Base-by-base conservation (phyloP, 2,329 filamentous ascomycete genomes). In the Monosporascus sp. region DNA sequence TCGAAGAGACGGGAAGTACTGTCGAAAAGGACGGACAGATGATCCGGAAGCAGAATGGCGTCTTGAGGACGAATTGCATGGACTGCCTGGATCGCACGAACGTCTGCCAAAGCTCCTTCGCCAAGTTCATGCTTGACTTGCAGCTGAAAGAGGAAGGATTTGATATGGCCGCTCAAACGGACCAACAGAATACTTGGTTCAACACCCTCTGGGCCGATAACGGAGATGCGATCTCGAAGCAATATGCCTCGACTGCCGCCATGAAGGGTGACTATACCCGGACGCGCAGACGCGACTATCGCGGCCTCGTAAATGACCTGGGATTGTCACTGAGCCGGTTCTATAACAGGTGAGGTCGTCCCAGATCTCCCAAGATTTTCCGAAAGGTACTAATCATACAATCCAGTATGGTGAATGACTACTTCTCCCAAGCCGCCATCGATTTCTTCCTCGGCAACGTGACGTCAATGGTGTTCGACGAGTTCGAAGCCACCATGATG, bases 161-260 rank as follows among this genome's bases (percentile, higher is more conserved):
- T 55, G 84, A 87, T 52, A 87, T 95, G 71, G 84, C 86, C 60
- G 77, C 87, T 0, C 86, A 94, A 57, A 71, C 79, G 24, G 91
- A 96, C 67, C 87, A 90, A 53, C 84, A 86, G 52, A 95, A 90
- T 5, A 81, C 85, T 46, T 97, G 93, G 91, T 97, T 97, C 75
- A 97, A 99, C 70, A 91, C 84, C 0, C 77, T 97, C 0, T 99
- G 94, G 93, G 94, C 94, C 0, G 94, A 99, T 68, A 99, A 99
- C 61, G 94, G 94, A 16, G 94, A 99, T 69, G 91, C 92, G 0
- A 91, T 97, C 52, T 96, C 91, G 0, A 91, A 92, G 61, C 93
- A 97, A 69, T 99, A 99, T 69, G 91, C 94, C 1, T 96, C 91
- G 9, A 97, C 94, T 0, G 91, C 91, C 2, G 94, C 94, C 0